phyloP scores from a whole-genome alignment of 352 stramenopile species.

The Thraustochytrium sp. region DNA sequence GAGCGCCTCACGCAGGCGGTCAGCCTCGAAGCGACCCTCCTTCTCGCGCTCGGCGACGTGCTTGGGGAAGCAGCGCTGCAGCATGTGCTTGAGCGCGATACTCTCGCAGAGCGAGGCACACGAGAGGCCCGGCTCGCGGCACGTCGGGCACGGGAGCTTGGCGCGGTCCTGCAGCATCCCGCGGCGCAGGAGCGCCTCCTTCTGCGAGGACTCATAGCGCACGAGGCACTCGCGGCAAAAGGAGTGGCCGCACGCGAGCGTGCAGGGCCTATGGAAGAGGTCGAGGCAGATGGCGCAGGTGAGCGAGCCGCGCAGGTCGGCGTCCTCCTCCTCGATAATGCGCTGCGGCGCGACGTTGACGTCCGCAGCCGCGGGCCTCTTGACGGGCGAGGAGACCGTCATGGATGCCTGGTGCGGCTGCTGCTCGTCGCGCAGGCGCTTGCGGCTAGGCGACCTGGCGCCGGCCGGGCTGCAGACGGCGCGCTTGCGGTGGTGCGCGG shows the following conservation, averaged over 20 bases:
- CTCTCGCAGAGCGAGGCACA: background rate
- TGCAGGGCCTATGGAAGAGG: slow-evolving; percentile 29
- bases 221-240: slow-evolving; percentile 24
- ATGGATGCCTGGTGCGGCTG: too few relatives aligned
- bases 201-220: background rate
- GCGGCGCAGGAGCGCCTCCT: background rate
- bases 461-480: too few relatives aligned
- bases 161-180: background rate
- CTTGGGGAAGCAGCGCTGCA: background rate
- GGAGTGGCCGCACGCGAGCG: slow-evolving; percentile 27
- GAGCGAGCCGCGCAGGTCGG: background rate
- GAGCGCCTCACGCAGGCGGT: background rate
- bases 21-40: background rate
- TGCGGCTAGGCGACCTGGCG: too few relatives aligned
- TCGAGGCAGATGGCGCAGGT: slow-evolving; percentile 30
- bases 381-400: too few relatives aligned
- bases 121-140: background rate
- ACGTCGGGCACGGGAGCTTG: background rate
- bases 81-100: slow-evolving; percentile 23
- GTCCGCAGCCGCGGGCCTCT: too few relatives aligned
- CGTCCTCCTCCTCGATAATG: background rate
- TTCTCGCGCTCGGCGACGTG: slow-evolving; percentile 4
- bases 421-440: too few relatives aligned
- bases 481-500: too few relatives aligned
- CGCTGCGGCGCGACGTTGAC: background rate